Evolutionary conservation across 1,139 yeast species (phyloP).

Genomic region (Kodamaea derodonti): DNA sequence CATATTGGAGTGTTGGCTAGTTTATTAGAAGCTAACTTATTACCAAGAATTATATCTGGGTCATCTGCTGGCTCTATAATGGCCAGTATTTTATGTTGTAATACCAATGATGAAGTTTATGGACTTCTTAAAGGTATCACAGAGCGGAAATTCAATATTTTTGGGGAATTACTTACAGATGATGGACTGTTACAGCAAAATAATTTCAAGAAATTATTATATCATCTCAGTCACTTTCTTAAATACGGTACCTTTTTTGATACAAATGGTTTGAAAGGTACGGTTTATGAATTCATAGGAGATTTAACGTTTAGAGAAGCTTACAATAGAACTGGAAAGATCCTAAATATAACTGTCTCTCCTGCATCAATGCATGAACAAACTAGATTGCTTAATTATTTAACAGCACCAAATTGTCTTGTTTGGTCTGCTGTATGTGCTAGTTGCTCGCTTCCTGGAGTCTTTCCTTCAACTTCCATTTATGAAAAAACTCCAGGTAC

Average conservation of each 20-base stretch:
- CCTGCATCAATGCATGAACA: slow-evolving; percentile 64
- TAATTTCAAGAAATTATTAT: slow-evolving; percentile 37
- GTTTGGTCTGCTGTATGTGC: slow-evolving; percentile 93
- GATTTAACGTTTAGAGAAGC: slow-evolving; percentile 73
- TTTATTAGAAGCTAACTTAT: slow-evolving; percentile 62
- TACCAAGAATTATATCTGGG: slow-evolving; percentile 92
- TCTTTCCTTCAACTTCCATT: slow-evolving; percentile 82
- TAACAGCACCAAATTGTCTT: slow-evolving; percentile 48
- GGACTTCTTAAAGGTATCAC: slow-evolving; percentile 52
- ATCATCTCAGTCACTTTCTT: slow-evolving; percentile 48
- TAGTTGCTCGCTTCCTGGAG: slow-evolving; percentile 89
- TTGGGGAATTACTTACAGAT: slow-evolving; percentile 30
- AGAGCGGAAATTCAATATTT: slow-evolving; percentile 64
- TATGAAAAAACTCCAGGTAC: slow-evolving; percentile 79
- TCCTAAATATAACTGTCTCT: slow-evolving; percentile 53
- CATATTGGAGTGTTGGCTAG: slow-evolving; percentile 91
- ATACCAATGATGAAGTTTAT: slow-evolving; percentile 69
- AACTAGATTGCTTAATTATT: slow-evolving; percentile 41
- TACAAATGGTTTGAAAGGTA: slow-evolving; percentile 61
- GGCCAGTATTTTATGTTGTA: slow-evolving; percentile 83
- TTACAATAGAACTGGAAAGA: slow-evolving; percentile 56
- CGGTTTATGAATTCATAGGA: slow-evolving; percentile 80
- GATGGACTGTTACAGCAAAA: slow-evolving; percentile 25
- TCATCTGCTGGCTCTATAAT: slow-evolving; percentile 96
- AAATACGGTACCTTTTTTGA: slow-evolving; percentile 90